Base-by-base conservation (phyloP, 805 yeast species). In the Saccharomycopsis fibuligera region DNA sequence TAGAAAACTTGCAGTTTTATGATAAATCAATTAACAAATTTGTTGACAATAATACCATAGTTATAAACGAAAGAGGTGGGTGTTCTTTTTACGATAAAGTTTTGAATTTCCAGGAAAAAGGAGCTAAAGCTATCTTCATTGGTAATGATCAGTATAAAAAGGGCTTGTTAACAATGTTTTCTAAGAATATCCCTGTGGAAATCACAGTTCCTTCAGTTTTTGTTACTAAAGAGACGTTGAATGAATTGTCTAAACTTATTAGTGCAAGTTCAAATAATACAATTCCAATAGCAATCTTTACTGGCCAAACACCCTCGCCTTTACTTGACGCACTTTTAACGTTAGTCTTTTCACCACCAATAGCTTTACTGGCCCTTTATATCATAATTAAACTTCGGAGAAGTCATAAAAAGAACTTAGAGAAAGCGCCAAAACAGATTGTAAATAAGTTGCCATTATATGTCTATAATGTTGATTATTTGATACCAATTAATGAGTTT, bases 1-100 rank as follows among this genome's bases (percentile, higher is more conserved):
- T n/a, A 10, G 5, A 10, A 24, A n/a, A 16, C n/a, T 33, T 33
- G 17, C 37, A 12, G 6, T 10, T 8, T 4, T 40, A 21, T n/a
- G 39, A 47, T 4, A 24, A n/a, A 5, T 2, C 33, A 10, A 36
- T n/a, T 9, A 27, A 33, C 12, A 33, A 9, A 4, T 21, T 43
- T 3, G 10, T 21, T 2, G n/a, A 25, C 12, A 24, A 38, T 6
- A 41, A 43, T 33, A 35, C 38, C 2, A 49, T 52, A 3, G 38
- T 49, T 22, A 40, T 52, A n/a, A 49, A 49, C 35, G 42, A 41
- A 16, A 22, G 81, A n/a, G 83, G 83, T 4, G 72, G 67, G 3
- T 78, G 83, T 62, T 69, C 78, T 21, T 76, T 79, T 57, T 76
- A 73, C 42, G 68, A 68, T 14, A 80, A 80, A 56, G 74, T 79